phyloP scores from a whole-genome alignment of 1,284 basidiomycete genomes.

The Flammula alnicola region DNA sequence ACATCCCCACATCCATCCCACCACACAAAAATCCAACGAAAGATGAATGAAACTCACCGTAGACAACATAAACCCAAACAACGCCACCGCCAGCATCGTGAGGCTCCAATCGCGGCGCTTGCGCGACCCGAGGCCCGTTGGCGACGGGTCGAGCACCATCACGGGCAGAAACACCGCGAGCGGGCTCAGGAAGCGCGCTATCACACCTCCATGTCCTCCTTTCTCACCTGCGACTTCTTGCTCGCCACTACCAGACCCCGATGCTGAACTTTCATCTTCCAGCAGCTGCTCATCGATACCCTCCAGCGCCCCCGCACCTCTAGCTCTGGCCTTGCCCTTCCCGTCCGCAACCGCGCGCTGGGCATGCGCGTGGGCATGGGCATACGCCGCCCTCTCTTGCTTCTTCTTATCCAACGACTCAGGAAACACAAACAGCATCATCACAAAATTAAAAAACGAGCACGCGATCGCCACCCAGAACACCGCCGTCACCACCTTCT shows the following conservation, averaged over 20 bases:
- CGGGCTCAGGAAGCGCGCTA: slow-evolving; percentile 42
- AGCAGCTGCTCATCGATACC: slow-evolving; percentile 5
- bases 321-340: slow-evolving; percentile 15
- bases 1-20: neutral
- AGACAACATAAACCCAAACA: slow-evolving; percentile 52
- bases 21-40: neutral
- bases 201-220: slow-evolving; percentile 11
- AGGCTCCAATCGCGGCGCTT: slow-evolving; percentile 52
- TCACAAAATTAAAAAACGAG: slow-evolving; percentile 45
- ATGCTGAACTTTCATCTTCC: neutral
- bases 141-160: slow-evolving; percentile 33
- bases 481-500: slow-evolving; percentile 43
- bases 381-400: slow-evolving; percentile 36
- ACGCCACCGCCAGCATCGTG: slow-evolving; percentile 46
- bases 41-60: slow-evolving; percentile 39
- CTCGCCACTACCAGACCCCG: neutral
- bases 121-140: slow-evolving; percentile 29
- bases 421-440: slow-evolving; percentile 53
- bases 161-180: slow-evolving; percentile 52
- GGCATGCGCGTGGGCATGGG: slow-evolving; percentile 31
- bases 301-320: too few relatives aligned
- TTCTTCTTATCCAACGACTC: slow-evolving; percentile 52
- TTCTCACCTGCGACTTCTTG: slow-evolving; percentile 9
- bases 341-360: too few relatives aligned
- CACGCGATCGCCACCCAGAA: slow-evolving; percentile 48